phyloP scores from a whole-genome alignment of 2,329 filamentous ascomycete genomes.

The Fusarium dimerum region DNA sequence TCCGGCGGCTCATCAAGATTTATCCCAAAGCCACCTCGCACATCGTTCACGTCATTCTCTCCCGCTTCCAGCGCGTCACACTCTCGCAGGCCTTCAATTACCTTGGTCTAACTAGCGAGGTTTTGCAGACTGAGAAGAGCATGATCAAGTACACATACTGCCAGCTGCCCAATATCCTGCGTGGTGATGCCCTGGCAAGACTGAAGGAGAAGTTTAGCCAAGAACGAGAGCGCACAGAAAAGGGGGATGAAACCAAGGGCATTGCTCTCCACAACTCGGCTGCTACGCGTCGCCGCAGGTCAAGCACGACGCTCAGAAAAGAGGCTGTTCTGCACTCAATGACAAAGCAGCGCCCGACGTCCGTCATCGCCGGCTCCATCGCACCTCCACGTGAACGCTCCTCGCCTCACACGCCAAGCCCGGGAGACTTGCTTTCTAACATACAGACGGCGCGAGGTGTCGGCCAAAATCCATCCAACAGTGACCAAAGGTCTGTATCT shows the following conservation, averaged over 20 bases:
- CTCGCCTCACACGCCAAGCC: slow-evolving; percentile 56
- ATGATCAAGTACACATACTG: slow-evolving; percentile 93
- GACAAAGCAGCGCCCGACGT: slow-evolving; percentile 48
- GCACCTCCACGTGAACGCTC: slow-evolving; percentile 42
- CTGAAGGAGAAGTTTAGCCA: slow-evolving; percentile 90
- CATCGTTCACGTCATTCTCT: slow-evolving; percentile 96
- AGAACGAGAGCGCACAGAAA: slow-evolving; percentile 79
- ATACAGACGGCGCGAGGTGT: slow-evolving; percentile 68
- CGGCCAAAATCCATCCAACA: slow-evolving; percentile 41
- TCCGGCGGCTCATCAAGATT: slow-evolving; percentile 85
- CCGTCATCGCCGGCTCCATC: slow-evolving; percentile 43
- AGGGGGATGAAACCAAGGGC: slow-evolving; percentile 80
- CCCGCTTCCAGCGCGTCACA: slow-evolving; percentile 90
- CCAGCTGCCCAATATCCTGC: slow-evolving; percentile 86
- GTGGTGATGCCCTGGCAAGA: slow-evolving; percentile 78
- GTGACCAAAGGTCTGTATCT: slow-evolving; percentile 17
- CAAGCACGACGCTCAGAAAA: slow-evolving; percentile 74
- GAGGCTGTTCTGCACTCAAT: slow-evolving; percentile 75
- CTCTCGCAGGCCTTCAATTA: slow-evolving; percentile 94
- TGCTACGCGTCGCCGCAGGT: slow-evolving; percentile 65
- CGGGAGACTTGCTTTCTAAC: slow-evolving; percentile 80
- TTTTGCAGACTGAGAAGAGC: slow-evolving; percentile 86
- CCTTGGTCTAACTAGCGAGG: slow-evolving; percentile 86
- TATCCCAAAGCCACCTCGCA: slow-evolving; percentile 97
- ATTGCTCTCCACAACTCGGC: slow-evolving; percentile 89